These are phyloP conservation scores for Cyclotella sp. DNA, from an alignment of 108 stramenopile species.

Conservation along the genomic window DNA sequence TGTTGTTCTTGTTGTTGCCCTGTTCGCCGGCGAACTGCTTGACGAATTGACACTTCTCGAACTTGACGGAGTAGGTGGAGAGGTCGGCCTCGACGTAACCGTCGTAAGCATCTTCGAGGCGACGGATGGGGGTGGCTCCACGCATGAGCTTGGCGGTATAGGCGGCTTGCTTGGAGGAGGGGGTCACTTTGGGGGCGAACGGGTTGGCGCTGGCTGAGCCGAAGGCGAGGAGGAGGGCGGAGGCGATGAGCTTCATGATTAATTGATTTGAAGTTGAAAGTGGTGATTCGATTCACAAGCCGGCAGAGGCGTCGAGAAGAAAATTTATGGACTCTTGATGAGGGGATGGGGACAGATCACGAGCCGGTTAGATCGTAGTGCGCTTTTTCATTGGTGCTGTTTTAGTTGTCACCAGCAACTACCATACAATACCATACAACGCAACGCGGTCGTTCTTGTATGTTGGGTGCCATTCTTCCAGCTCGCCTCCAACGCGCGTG, in stretches of 20 bases:
- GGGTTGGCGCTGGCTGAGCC: constrained; percentile 64
- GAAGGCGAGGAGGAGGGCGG: constrained; percentile 26
- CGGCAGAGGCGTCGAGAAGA: too few relatives aligned
- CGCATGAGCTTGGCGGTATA: constrained; percentile 66
- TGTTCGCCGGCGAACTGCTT: constrained; percentile 71
- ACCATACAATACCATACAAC: too few relatives aligned
- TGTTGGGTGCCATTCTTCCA: too few relatives aligned
- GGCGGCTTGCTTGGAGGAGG: constrained; percentile 57
- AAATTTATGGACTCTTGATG: too few relatives aligned
- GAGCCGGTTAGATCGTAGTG: too few relatives aligned
- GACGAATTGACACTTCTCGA: constrained; percentile 89
- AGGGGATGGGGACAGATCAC: too few relatives aligned
- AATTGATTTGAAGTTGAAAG: too few relatives aligned
- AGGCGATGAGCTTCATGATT: constrained; percentile 28
- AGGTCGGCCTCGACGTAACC: constrained; percentile 70
- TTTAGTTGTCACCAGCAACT: too few relatives aligned
- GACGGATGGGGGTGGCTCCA: constrained; percentile 65
- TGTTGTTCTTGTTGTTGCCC: constrained; percentile 33
- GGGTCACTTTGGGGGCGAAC: constrained; percentile 62
- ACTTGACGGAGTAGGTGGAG: constrained; percentile 78
- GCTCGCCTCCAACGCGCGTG: too few relatives aligned
- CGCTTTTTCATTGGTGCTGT: too few relatives aligned
- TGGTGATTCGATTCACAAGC: too few relatives aligned
- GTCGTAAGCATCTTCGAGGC: constrained; percentile 60
- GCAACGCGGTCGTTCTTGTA: too few relatives aligned